Percentiles rank a stretch among this genome's conserved stretches.
These are phyloP conservation scores for Daldinia sp. DNA, from an alignment of 2,329 filamentous ascomycete species.

Conservation along the genomic window DNA sequence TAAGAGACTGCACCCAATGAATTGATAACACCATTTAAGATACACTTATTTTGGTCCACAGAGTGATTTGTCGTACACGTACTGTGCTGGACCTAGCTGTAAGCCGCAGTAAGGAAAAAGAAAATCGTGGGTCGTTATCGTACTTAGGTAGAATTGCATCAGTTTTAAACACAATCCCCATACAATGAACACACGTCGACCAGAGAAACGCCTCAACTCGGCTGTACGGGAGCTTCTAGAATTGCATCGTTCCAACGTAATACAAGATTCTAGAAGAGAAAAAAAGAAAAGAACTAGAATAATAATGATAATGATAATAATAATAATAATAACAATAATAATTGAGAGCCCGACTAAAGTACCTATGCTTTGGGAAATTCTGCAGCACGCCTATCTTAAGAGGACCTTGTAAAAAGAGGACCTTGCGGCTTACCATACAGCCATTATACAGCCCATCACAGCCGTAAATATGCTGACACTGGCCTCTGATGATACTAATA, in stretches of 20 bases:
- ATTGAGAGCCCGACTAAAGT: not conserved
- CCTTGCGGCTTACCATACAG: constrained; percentile 4
- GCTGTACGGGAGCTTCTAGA: constrained; percentile 1
- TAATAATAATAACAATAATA: not conserved
- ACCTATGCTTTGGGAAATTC: not conserved
- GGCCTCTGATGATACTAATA: constrained; percentile 1
- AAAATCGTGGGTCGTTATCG: constrained; percentile 12
- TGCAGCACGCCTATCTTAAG: constrained; percentile 3
- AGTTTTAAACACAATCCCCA: constrained; percentile 20
- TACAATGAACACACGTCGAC: constrained; percentile 20
- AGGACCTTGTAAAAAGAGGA: not conserved
- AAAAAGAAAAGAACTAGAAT: not conserved
- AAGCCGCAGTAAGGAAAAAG: constrained; percentile 7
- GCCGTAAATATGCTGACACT: constrained; percentile 1
- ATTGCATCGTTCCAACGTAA: not conserved
- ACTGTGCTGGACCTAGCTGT: constrained; percentile 15
- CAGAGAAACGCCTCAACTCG: constrained; percentile 6
- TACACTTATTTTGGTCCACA: constrained; percentile 1
- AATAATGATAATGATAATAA: no score
- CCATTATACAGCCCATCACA: no score
- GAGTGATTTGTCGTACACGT: constrained; percentile 6
- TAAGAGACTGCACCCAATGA: constrained; percentile 10
- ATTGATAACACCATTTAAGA: constrained; percentile 28
- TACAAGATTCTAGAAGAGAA: not conserved
- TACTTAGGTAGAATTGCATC: constrained; percentile 23